These are phyloP conservation scores for Starmera pachycereana DNA, from an alignment of 805 yeast species.

Conservation along the genomic window DNA sequence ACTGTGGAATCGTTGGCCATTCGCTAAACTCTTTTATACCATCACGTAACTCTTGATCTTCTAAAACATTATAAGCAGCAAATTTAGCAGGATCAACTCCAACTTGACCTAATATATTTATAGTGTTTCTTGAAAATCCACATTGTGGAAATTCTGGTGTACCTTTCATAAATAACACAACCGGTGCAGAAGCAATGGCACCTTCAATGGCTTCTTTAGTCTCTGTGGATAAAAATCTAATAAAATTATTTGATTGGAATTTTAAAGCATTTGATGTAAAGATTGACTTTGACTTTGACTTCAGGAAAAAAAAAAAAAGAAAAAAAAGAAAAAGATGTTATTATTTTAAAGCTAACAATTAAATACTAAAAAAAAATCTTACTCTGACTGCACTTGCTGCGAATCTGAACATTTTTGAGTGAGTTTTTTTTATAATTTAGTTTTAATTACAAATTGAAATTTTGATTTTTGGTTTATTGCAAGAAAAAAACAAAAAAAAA, in stretches of 20 bases:
- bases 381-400: too few relatives aligned
- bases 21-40: conserved; percentile 92
- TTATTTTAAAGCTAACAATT: too few relatives aligned
- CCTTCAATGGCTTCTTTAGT: conserved; percentile 75
- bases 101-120: conserved; percentile 86
- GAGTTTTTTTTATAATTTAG: too few relatives aligned
- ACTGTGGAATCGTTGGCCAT: conserved; percentile 99
- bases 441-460: too few relatives aligned
- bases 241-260: conserved; percentile 2
- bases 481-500: too few relatives aligned
- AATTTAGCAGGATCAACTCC: conserved; percentile 95
- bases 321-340: too few relatives aligned
- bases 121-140: conserved; percentile 94
- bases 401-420: too few relatives aligned
- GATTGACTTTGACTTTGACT: too few relatives aligned
- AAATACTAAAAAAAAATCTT: too few relatives aligned
- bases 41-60: conserved; percentile 86
- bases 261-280: too few relatives aligned
- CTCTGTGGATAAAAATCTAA: conserved; percentile 59
- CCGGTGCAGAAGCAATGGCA: conserved; percentile 85
- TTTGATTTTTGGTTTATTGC: too few relatives aligned
- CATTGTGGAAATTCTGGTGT: conserved; percentile 97
- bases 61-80: conserved; percentile 94
- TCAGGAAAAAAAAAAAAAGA: too few relatives aligned
- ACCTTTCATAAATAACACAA: conserved; percentile 96